Evolutionary conservation across 805 yeast genomes (phyloP), one percentile per base, ranked within the genome.

Genomic region (Kuraishia piskuri): DNA sequence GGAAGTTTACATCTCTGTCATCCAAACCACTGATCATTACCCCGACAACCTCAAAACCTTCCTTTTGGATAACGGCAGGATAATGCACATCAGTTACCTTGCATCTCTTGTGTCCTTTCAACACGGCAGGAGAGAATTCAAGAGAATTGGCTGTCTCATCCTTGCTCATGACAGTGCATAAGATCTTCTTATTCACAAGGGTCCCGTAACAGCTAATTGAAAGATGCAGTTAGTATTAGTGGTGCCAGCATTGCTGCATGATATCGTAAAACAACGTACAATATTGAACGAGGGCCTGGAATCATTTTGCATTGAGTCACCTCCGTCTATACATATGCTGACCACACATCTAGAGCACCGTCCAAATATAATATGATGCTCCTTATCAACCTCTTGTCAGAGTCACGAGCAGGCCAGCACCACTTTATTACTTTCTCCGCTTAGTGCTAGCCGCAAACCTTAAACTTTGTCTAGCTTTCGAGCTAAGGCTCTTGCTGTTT

Each of bases 171-270:
- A 58, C 57, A 23, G 54, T 58, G 17, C 50, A 48, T 14, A 57
- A 14, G 1, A 52, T 53, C 24, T 51, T 51, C 9, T 61, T 59
- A 17, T 54, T 52, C 45, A 54, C 53, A 14, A 56, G 31, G 2
- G 57, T 52, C 45, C 61, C 64, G 44, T 61, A 61, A 25, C 56
- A 54, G 49, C 64, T 47, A 22, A 14, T 19, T 55, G 49, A 40
- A 10, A 26, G 46, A 49, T 46, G 44, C n/a, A 25, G 37, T n/a
- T 21, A 10, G 21, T 14, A 22, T 17, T 10, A 31, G 37, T 21
- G n/a, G n/a, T n/a, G n/a, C n/a, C n/a, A n/a, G n/a, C n/a, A n/a
- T n/a, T n/a, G n/a, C n/a, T n/a, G n/a, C n/a, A n/a, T n/a, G n/a
- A n/a, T n/a, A n/a, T n/a, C n/a, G n/a, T n/a, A n/a, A n/a, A n/a